phyloP scores from a whole-genome alignment of 108 stramenopile species.

The Parietichytrium sp. region DNA sequence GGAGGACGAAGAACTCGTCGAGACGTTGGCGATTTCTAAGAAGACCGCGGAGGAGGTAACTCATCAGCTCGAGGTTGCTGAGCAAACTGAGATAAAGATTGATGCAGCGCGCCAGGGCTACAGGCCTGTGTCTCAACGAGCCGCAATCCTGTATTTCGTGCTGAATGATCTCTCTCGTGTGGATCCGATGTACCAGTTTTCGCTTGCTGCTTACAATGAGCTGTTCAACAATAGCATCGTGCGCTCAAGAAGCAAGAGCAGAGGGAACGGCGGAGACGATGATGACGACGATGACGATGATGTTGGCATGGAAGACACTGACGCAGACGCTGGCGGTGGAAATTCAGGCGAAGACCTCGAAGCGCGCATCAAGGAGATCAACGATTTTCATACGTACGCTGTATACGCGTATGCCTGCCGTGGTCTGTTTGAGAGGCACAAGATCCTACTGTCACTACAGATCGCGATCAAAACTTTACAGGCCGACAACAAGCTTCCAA shows the following conservation, averaged over 20 bases:
- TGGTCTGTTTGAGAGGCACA: conserved; percentile 68
- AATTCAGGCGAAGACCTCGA: background rate
- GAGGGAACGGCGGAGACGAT: conserved; percentile 5
- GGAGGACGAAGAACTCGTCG: conserved; percentile 63
- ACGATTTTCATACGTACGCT: conserved; percentile 58
- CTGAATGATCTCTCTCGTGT: conserved; percentile 62
- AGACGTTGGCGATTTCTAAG: conserved; percentile 67
- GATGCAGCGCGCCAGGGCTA: conserved; percentile 65
- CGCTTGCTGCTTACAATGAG: conserved; percentile 65
- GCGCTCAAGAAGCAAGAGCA: conserved; percentile 30
- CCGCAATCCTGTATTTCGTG: conserved; percentile 68
- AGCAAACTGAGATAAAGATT: conserved; percentile 64
- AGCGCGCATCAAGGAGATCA: conserved; percentile 62
- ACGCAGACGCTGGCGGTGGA: background rate
- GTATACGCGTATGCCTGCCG: conserved; percentile 69
- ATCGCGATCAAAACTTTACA: conserved; percentile 63
- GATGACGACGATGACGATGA: background rate
- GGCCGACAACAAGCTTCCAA: conserved; percentile 57
- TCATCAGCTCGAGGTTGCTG: conserved; percentile 62
- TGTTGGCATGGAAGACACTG: background rate
- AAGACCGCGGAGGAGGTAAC: conserved; percentile 65
- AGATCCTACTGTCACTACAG: conserved; percentile 63
- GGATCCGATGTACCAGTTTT: conserved; percentile 74
- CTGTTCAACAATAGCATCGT: conserved; percentile 64
- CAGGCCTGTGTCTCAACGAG: conserved; percentile 62